Evolutionary conservation across 2,329 filamentous ascomycete species (phyloP), one percentile per base, ranked within the genome.

Genomic region (Pseudopyricularia javanii): DNA sequence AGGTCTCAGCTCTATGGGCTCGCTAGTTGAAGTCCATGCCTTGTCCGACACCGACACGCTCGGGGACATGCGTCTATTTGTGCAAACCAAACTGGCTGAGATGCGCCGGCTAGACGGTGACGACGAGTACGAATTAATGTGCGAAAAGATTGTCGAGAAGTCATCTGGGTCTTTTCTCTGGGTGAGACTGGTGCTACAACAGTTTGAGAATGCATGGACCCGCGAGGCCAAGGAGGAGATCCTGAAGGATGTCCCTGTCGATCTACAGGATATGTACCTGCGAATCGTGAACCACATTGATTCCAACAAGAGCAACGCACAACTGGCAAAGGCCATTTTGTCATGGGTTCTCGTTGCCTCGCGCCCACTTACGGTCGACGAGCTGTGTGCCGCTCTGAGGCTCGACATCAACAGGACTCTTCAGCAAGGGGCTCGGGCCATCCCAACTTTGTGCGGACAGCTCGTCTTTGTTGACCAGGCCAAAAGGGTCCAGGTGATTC

Each of bases 111-210:
- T 50, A 8, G 58, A 59, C 43, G 58, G 17, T 26, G 45, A 53
- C 1, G 54, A 54, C 20, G 52, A 57, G 15, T 48, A 55, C 9
- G 52, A 60, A 14, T 40, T 48, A 9, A 58, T 65, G 56, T 59
- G 59, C 32, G 54, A 59, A 6, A 60, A 58, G 35, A 64, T 66
- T 17, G 51, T 65, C n/a, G 22, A 15, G 1, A 65, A 62, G 47
- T 63, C 64, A 1, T 57, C 54, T 1, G 64, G 63, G 11, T 65
- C 60, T 6, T 66, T 66, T 50, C 60, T 66, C 12, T 66, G 63
- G 64, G 55, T 58, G 2, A 57, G 60, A 3, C 59, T 66, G 5
- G 60, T 66, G n/a, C 47, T 64, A 8, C 56, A 66, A 52, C 61
- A 64, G 33, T 59, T 66, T 15, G 58, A 61, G 50, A 56, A 56